Conservation (phyloP, 2,329 filamentous ascomycete genomes). For the Claviceps arundinis region DNA sequence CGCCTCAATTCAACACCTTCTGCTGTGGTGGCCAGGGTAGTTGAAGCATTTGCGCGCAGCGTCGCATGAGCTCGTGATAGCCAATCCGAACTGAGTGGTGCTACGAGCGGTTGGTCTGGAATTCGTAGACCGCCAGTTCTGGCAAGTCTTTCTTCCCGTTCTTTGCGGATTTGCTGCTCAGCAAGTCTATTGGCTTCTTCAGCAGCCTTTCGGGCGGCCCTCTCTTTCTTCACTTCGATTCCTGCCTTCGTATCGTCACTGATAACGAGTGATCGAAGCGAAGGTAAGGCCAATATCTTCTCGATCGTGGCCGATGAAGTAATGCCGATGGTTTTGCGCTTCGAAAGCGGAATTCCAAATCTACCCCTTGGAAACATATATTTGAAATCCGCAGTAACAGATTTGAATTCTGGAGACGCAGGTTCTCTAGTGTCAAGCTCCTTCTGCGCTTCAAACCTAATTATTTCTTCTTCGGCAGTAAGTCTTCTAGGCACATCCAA, state of each 20-base stretch:
- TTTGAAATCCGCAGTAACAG: not conserved
- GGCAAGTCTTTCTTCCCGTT: conserved; percentile 14
- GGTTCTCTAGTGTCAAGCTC: not conserved
- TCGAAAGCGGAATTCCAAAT: not conserved
- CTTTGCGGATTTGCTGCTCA: conserved; percentile 10
- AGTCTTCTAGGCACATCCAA: conserved; percentile 12
- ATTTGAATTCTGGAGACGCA: not conserved
- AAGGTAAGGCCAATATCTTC: conserved; percentile 15
- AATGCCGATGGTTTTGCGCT: not conserved
- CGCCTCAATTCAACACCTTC: conserved; percentile 35
- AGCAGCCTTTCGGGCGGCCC: conserved; percentile 12
- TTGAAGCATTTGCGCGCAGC: conserved; percentile 19
- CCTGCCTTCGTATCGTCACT: conserved; percentile 15
- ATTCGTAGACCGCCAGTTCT: conserved; percentile 18
- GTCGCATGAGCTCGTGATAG: conserved; percentile 15
- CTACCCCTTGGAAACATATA: not conserved
- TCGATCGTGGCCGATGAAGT: conserved; percentile 13
- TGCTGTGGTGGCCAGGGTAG: conserved; percentile 29
- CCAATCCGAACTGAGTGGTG: conserved; percentile 17
- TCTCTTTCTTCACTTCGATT: conserved; percentile 5
- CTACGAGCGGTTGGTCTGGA: conserved; percentile 15
- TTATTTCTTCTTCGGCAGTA: conserved; percentile 1
- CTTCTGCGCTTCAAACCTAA: not conserved
- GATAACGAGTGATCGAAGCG: conserved; percentile 13
- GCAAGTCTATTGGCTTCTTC: conserved; percentile 15